Evolutionary conservation across 2,329 filamentous ascomycete genomes (phyloP).

Genomic region (Rugonectria rugulosa): DNA sequence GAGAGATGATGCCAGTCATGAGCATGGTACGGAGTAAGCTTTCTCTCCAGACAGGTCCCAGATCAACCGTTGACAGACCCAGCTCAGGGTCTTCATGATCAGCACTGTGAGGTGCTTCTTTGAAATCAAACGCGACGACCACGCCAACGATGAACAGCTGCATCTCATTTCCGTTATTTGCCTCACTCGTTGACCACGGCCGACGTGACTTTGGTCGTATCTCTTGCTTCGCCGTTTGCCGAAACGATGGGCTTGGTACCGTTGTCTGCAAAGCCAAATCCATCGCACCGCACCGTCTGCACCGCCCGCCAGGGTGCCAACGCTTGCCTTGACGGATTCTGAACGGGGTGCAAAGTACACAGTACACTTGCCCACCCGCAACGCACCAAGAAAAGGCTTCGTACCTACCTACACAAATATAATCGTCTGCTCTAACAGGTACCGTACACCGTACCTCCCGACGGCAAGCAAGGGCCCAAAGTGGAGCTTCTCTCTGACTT

Average conservation of each 20-base stretch:
- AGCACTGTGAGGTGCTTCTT: background rate
- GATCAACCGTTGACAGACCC: conserved; percentile 11
- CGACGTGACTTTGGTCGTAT: background rate
- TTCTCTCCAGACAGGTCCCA: conserved; percentile 1
- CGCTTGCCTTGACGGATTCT: too few relatives aligned
- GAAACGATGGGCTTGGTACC: conserved; percentile 23
- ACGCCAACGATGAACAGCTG: too few relatives aligned
- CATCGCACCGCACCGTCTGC: conserved; percentile 9
- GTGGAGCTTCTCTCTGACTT: conserved; percentile 10
- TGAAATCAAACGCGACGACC: too few relatives aligned
- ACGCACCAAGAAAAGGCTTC: too few relatives aligned
- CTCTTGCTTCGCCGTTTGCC: conserved; percentile 7
- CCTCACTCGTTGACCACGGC: conserved; percentile 1
- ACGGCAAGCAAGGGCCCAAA: conserved; percentile 15
- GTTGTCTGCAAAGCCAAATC: conserved; percentile 20
- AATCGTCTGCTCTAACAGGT: background rate
- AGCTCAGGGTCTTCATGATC: conserved; percentile 8
- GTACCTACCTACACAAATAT: background rate
- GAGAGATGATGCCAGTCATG: conserved; percentile 24
- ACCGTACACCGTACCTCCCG: conserved; percentile 10
- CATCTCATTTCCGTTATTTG: background rate
- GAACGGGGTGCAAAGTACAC: too few relatives aligned
- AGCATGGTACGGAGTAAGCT: conserved; percentile 1
- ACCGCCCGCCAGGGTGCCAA: background rate
- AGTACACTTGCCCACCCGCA: too few relatives aligned